Base-by-base conservation (phyloP, 768 basidiomycete genomes). In the Lactarius sanguifluus region DNA sequence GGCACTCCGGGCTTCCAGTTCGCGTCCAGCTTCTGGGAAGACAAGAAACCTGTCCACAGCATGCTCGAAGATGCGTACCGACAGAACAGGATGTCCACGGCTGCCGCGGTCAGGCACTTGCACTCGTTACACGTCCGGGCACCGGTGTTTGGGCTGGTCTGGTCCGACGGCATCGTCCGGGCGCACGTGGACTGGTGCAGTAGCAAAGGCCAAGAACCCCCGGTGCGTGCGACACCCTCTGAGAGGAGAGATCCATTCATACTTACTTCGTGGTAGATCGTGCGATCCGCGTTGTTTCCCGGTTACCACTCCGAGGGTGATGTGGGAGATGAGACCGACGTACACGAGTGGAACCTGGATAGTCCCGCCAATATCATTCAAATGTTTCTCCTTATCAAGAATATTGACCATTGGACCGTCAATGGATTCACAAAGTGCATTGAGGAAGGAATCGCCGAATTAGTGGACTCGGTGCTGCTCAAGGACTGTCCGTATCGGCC, bases 121-220 rank as follows among this genome's bases (percentile, higher is more conserved):
- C 78, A 83, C 59, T 81, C 83, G 18, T 71, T 84, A 30, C 74
- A 75, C 47, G 75, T 86, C 10, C 66, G 71, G 8, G 79, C 79
- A 5, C 84, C 84, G 2, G 77, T 86, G 1, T 79, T 85, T 62
- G 85, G 85, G 7, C 73, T 86, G 6, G 79, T 85, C 18, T 86
- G 84, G 83, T 78, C 83, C 9, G 80, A 80, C 52, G 81, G 81
- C 20, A 78, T 71, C 12, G 84, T 86, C 41, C 76, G 82, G 36
- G 84, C 83, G 1, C 85, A 86, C 69, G 74, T 84, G 1, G 85
- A 86, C 70, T 86, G 85, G 85, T 83, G 81, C 64, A n/a, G 30
- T 16, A 28, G 50, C 52, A 57, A 58, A 62, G 68, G 20, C 18
- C 41, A 40, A 45, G 60, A 43, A 45, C 30, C 65, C 18, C 60